Percentiles rank a stretch among this genome's conserved stretches.
Conservation (phyloP, 257 asterid genomes). For the Ilex aquifolium region DNA sequence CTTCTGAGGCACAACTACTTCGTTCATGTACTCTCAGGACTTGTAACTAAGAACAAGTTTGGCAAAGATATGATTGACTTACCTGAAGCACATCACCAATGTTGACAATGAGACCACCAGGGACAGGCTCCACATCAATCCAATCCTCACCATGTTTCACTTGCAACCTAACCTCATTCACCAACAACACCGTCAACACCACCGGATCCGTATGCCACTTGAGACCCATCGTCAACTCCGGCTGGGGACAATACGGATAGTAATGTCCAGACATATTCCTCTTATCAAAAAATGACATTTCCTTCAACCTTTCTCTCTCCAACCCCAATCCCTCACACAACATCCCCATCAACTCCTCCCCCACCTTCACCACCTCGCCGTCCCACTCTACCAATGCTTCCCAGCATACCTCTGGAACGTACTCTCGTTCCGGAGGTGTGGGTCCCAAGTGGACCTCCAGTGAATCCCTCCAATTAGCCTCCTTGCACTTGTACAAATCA, state of each 20-base stretch:
- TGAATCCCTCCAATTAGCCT: slow-evolving; percentile 44
- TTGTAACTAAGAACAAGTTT: too few species aligned
- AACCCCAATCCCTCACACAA: slow-evolving; percentile 35
- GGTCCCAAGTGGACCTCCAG: slow-evolving; percentile 26
- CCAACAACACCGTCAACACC: slow-evolving; percentile 22
- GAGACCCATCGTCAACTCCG: too few species aligned
- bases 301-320: slow-evolving; percentile 18
- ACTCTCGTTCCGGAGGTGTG: slow-evolving; percentile 20
- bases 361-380: slow-evolving; percentile 17
- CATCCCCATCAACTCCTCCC: slow-evolving; percentile 28
- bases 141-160: slow-evolving; percentile 35
- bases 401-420: slow-evolving; percentile 25
- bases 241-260: slow-evolving; percentile 42
- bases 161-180: slow-evolving; percentile 41
- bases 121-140: slow-evolving; percentile 23
- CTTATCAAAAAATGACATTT: slow-evolving; percentile 25
- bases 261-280: slow-evolving; percentile 32
- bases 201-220: too few species aligned
- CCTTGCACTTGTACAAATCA: slow-evolving; percentile 34
- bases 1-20: too few species aligned
- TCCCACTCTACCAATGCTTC: slow-evolving; percentile 26
- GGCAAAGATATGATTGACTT: neutral
- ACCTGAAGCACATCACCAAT: slow-evolving; percentile 40
- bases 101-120: too few species aligned
- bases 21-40: too few species aligned